Base-by-base conservation (phyloP, 2,329 filamentous ascomycete genomes). In the Pyrenophora seminiperda region DNA sequence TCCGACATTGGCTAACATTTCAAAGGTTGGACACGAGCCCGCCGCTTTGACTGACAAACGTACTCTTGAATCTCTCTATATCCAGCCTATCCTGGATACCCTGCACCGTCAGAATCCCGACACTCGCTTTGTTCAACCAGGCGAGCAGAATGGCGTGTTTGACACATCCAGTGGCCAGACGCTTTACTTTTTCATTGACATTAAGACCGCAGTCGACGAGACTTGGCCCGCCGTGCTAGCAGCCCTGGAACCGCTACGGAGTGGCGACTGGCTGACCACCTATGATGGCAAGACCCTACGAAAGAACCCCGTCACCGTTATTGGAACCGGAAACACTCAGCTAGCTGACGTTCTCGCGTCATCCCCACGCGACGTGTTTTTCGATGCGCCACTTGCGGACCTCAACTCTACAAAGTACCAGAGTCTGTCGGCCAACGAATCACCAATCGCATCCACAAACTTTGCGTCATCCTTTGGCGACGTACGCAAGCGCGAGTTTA, bases 181-280 rank as follows among this genome's bases (percentile, higher is more conserved):
- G 0, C 75, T 88, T 5, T 86, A 85, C 71, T 75, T 87, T 38
- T 86, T 85, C 69, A 80, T 87, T 50, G 84, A 87, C 62, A 62
- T 85, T 50, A 87, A 87, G 68, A 86, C 84, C 0, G 71, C 78
- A 29, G 83, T 83, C 5, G 61, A 70, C 0, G 75, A 74, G 24
- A 84, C 84, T 1, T 86, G 81, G 75, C 74, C 82, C 2, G 76
- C 75, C 27, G 83, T 85, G 2, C 73, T 85, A 29, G 61, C 76
- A 18, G 83, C 82, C 0, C 73, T 88, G 1, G 71, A 81, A 39
- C 84, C 83, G 1, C 76, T 87, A 3, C 77, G 80, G n/a, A 65
- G 72, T 7, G 76, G 74, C 15, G 76, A 76, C 37, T 84, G 80
- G 59, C 75, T 85, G 2, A 82, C 81, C 2, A 79, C 75, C 3